Base-by-base conservation (phyloP, 2,329 filamentous ascomycete genomes). In the Beauveria varroae region DNA sequence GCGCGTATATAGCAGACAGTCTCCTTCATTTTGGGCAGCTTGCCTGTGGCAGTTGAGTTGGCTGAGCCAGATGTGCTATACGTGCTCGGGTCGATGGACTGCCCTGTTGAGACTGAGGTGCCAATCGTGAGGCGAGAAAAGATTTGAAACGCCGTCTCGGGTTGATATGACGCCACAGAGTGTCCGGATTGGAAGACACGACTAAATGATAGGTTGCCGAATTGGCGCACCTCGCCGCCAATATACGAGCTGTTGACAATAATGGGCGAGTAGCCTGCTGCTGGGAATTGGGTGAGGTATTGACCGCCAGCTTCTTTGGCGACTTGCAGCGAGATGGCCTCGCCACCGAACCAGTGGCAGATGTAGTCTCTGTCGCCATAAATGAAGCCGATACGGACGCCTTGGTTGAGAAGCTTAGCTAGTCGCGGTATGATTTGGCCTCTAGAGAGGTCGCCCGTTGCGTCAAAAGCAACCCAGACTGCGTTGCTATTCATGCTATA, bases 161-260 rank as follows among this genome's bases (percentile, higher is more conserved):
- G 85, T 72, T 87, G 85, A 68, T 84, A 85, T 58, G 79, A 81
- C 0, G 84, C 79, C 1, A 86, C 81, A 57, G 84, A 80, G 67
- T 89, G 86, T 1, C 87, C 86, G 18, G 86, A 79, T 67, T 88
- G 82, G 70, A 86, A 89, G 53, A 89, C 78, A 8, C 86, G 80
- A 59, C 83, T 84, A 70, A 89, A 89, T 18, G 81, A 85, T 59
- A 89, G 80, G 66, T 93, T 93, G 12, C 88, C 90, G 67, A 85
- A 90, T 71, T 95, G 89, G 4, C 90, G 83, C 0, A 91, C 89
- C 61, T 84, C 82, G 22, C 90, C 91, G 57, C 84, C 89, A 68
- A 86, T 83, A 72, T 88, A 88, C 7, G 81, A 79, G 28, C 79
- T 80, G 69, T 91, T 89, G 46, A 90, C 85, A 14, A 86, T 76